Evolutionary conservation across 202 grass and related monocot genomes (phyloP), one percentile per base, ranked within the genome.

Genomic region (Cymbopogon flexuosus): DNA sequence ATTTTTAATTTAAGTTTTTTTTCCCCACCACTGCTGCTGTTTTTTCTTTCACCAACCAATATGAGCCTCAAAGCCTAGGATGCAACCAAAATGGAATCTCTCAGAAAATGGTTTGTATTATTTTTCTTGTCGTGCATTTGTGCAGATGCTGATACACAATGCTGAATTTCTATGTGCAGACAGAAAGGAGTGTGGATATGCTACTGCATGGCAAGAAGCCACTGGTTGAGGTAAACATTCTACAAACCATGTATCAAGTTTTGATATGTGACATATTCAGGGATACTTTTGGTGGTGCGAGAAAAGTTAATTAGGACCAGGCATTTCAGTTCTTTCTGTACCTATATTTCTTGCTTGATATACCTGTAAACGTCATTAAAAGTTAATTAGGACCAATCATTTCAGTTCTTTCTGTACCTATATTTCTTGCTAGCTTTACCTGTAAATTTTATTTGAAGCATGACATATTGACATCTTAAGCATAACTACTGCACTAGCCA

Each of bases 101-200:
- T 81, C 34, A 47, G 10, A 75, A 54, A 70, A 80, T 2, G 46
- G 39, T 77, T 21, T 69, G 8, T 40, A 36, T 16, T 45, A 72
- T 49, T 24, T 22, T 87, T 33, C 24, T 24, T 67, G 8, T 64
- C 68, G 77, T 62, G 57, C 34, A 65, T 31, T 57, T 86, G 23
- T 2, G 35, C 61, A 40, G 1, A 74, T 36, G 36, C 81, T 61
- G 23, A 74, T 22, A 66, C 71, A 12, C 14, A 60, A 30, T 72
- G 9, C n/a, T 40, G 66, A 40, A 58, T 59, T 70, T 80, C 60
- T 11, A 39, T 91, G 18, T 90, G 74, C 88, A 99, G 96, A 99
- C 96, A 23, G 96, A 99, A 89, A 91, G 88, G 83, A 99, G 88
- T 8, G 90, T 99, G 14, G 96, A 99, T 87, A 93, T 89, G 81